A percentile compares a stretch with the other conserved stretches of the same genome.
These are phyloP conservation scores for Epithele typhae DNA, from an alignment of 768 basidiomycete genomes.

Conservation along the genomic window DNA sequence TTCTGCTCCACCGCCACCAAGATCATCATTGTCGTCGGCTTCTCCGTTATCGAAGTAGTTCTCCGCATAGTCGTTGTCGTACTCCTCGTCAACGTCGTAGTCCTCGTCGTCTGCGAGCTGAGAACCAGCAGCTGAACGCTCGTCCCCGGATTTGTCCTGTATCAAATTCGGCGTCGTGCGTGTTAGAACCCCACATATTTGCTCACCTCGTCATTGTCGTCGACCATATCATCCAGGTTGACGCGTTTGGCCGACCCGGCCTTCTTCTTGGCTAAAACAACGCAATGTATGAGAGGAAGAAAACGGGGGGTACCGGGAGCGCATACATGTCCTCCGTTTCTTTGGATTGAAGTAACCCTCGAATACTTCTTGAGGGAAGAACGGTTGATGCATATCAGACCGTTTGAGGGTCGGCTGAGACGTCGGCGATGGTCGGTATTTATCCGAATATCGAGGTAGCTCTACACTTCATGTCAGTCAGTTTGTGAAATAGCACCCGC, in stretches of 20 bases:
- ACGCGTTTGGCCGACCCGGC: constrained; percentile 37
- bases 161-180: no score
- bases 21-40: constrained; percentile 73
- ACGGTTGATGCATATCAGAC: constrained; percentile 65
- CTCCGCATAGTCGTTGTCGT: constrained; percentile 87
- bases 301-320: background rate
- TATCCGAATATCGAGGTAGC: constrained; percentile 79
- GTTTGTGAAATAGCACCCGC: background rate
- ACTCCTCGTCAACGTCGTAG: constrained; percentile 87
- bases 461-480: constrained; percentile 37
- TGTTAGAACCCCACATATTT: constrained; percentile 29
- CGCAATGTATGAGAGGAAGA: background rate
- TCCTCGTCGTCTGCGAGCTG: constrained; percentile 64
- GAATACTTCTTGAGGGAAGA: constrained; percentile 75
- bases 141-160: constrained; percentile 72
- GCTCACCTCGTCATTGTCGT: constrained; percentile 62
- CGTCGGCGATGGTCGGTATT: constrained; percentile 60
- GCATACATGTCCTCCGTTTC: constrained; percentile 37
- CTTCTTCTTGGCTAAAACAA: constrained; percentile 21
- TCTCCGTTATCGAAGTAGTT: constrained; percentile 93
- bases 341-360: constrained; percentile 78
- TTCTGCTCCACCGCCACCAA: constrained; percentile 64
- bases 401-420: constrained; percentile 65
- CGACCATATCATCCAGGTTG: constrained; percentile 65
- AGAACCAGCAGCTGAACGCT: constrained; percentile 63